Base-by-base conservation (phyloP, 345 rosid genomes). In the Syzygium aqueum region DNA sequence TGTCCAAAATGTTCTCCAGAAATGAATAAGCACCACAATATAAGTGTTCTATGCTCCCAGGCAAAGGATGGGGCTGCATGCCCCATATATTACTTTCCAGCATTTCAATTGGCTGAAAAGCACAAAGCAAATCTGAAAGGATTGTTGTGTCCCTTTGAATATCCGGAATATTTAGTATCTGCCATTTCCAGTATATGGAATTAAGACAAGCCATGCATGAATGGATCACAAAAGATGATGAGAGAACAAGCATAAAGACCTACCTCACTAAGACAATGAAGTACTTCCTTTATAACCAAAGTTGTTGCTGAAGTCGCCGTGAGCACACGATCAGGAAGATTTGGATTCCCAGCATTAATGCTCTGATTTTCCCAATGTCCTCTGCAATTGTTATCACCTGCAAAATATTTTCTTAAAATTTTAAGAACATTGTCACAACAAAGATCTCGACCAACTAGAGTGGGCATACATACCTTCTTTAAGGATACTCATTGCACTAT, bases 181-280 rank as follows among this genome's bases (percentile, higher is more conserved):
- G 53, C 53, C 84, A 87, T 86, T 8, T 23, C 37, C 85, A 88
- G 30, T n/a, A 67, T 19, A 53, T 56, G 33, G 77, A 56, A 52
- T 57, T 51, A 51, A 65, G 82, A 73, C 82, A 73, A 73, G 49
- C 49, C 49, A 73, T 11, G 49, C 23, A 52, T 49, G 40, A 59
- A 84, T 53, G 28, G 28, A 63, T 73, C 84, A 78, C 30, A 33
- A 25, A 85, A 57, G 53, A n/a, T 43, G 56, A 52, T 40, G 84
- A 28, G 51, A 63, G 77, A 86, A 84, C 86, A 30, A 89, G 78
- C 54, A 67, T 63, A 57, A 87, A 85, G 17, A 84, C 78, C 89
- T 87, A 94, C 99, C 97, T 96, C 95, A 80, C 90, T 92, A 87
- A 95, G 91, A 92, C 93, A 90, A 88, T 87, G 88, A 89, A 96